Percentiles rank a stretch among this genome's conserved stretches.
Evolutionary conservation across 306 rosid species (phyloP).

Genomic region (Alnus glutinosa): DNA sequence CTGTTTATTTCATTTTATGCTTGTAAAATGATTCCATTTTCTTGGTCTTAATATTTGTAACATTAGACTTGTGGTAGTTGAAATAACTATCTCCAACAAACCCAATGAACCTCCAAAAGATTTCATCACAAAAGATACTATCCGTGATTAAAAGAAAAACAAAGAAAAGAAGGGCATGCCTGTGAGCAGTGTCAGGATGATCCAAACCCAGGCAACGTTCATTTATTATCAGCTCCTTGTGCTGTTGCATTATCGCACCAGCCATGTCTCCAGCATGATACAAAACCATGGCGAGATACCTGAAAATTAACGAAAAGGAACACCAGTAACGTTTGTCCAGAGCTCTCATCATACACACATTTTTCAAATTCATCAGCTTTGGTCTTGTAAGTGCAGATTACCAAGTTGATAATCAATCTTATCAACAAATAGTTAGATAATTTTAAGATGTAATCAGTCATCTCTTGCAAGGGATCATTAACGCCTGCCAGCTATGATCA

Average conservation of each 20-base stretch:
- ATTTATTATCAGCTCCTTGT: constrained; percentile 91
- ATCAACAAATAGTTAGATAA: background rate
- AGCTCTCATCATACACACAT: background rate
- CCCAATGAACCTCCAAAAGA: background rate
- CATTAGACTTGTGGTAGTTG: background rate
- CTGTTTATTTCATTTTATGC: background rate
- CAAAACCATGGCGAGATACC: constrained; percentile 99
- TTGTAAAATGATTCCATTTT: background rate
- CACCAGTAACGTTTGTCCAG: background rate
- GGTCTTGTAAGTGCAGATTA: background rate
- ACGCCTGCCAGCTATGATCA: background rate
- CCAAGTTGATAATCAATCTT: background rate
- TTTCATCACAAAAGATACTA: background rate
- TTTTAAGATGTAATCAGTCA: background rate
- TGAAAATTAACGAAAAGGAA: constrained; percentile 42
- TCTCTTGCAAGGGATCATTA: background rate
- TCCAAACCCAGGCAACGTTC: constrained; percentile 97
- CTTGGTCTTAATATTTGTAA: background rate
- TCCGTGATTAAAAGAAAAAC: background rate
- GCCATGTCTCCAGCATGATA: constrained; percentile 99
- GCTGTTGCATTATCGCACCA: constrained; percentile 96
- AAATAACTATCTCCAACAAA: background rate
- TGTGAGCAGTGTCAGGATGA: constrained; percentile 99
- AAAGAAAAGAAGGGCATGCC: constrained; percentile 47
- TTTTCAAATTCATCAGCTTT: background rate